A percentile compares a stretch with the other conserved stretches of the same genome.
Evolutionary conservation across 495 filamentous ascomycete species (phyloP).

Genomic region (Mytilinidion resinicola): DNA sequence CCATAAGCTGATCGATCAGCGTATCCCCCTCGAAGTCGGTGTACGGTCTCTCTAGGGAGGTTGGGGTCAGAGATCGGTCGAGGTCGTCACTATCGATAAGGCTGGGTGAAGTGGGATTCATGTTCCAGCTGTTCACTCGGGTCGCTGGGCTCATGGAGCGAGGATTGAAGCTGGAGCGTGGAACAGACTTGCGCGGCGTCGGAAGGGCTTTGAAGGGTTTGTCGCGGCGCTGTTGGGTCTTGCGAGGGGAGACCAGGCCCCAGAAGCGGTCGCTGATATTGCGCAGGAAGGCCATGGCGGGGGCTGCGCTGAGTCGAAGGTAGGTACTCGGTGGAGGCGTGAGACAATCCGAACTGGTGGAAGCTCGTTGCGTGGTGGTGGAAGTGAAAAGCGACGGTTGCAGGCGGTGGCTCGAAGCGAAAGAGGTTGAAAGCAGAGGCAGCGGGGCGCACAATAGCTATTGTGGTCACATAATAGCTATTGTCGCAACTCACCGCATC

Average conservation of each 20-base stretch:
- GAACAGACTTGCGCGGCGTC: neutral
- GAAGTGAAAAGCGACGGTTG: neutral
- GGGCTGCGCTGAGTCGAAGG: neutral
- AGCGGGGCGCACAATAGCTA: neutral
- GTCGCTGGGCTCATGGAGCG: slow-evolving; percentile 28
- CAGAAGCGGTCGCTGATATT: slow-evolving; percentile 27
- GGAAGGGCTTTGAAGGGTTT: slow-evolving; percentile 20
- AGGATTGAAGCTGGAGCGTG: neutral
- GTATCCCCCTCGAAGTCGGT: slow-evolving; percentile 30
- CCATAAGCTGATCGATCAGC: slow-evolving; percentile 12
- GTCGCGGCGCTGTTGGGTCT: slow-evolving; percentile 24
- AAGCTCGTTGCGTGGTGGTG: neutral
- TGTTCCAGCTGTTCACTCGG: slow-evolving; percentile 20
- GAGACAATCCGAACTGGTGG: neutral
- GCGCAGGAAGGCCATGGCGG: slow-evolving; percentile 25
- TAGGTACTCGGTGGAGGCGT: neutral
- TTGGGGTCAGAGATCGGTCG: slow-evolving; percentile 3
- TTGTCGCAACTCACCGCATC: neutral
- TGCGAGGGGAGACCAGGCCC: slow-evolving; percentile 30
- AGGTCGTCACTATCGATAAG: slow-evolving; percentile 1
- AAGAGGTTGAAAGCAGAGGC: neutral
- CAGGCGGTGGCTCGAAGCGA: neutral
- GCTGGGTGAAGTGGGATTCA: slow-evolving; percentile 15
- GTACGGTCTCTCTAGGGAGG: slow-evolving; percentile 16
- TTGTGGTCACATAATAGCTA: neutral